Percentiles rank a stretch among this genome's conserved stretches.
Conservation (phyloP, 768 basidiomycete genomes). For the Favolaschia claudopus region DNA sequence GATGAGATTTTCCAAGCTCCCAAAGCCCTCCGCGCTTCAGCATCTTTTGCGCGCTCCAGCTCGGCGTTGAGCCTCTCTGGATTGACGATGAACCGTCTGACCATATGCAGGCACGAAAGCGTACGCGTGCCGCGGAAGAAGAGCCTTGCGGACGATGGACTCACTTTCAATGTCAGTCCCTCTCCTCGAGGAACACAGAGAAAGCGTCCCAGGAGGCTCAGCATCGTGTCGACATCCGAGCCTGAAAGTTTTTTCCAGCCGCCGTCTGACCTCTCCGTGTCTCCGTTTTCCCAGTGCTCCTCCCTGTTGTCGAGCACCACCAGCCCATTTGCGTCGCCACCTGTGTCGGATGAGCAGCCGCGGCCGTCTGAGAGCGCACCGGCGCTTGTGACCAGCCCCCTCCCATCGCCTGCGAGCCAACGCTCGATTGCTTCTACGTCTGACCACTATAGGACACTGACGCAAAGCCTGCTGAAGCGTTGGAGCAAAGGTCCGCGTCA, state of each 20-base stretch:
- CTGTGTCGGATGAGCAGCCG: constrained; percentile 23
- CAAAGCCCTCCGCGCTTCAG: constrained; percentile 45
- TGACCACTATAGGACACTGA: constrained; percentile 17
- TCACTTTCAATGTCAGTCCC: constrained; percentile 29
- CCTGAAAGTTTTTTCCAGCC: constrained; percentile 31
- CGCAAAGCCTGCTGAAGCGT: constrained; percentile 20
- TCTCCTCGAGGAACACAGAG: constrained; percentile 24
- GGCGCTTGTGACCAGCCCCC: not conserved
- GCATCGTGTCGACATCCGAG: constrained; percentile 42
- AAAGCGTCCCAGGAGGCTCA: constrained; percentile 44
- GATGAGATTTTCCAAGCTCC: constrained; percentile 70
- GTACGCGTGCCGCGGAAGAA: constrained; percentile 69
- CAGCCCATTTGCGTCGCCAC: constrained; percentile 25
- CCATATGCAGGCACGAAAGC: constrained; percentile 75
- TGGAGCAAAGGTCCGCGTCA: constrained; percentile 26
- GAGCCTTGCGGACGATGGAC: constrained; percentile 52
- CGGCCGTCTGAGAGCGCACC: constrained; percentile 4
- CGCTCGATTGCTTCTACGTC: constrained; percentile 7
- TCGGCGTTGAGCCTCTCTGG: constrained; percentile 69
- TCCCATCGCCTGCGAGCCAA: constrained; percentile 7
- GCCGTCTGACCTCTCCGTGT: constrained; percentile 36
- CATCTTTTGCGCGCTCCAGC: constrained; percentile 57
- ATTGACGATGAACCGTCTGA: constrained; percentile 67
- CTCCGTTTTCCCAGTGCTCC: constrained; percentile 49
- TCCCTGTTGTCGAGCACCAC: constrained; percentile 35